These are phyloP conservation scores for Trametes cingulata DNA, from an alignment of 768 basidiomycete genomes.

Conservation along the genomic window DNA sequence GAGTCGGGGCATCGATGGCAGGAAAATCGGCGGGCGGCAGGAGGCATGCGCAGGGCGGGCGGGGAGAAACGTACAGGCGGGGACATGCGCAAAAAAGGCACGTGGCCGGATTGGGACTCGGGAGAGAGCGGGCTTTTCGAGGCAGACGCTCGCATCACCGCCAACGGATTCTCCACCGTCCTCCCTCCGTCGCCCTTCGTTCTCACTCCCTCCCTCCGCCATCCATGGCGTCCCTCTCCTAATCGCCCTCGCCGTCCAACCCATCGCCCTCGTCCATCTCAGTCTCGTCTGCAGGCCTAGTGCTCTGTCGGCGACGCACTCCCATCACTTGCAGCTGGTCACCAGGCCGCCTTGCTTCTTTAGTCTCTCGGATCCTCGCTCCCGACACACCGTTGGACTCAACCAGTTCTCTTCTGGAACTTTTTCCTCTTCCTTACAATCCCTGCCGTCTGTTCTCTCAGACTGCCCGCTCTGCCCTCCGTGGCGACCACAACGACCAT, in stretches of 20 bases:
- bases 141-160: slow-evolving; percentile 1
- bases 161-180: slow-evolving; percentile 6
- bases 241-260: background rate
- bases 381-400: slow-evolving; percentile 12
- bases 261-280: background rate
- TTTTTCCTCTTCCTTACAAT: background rate
- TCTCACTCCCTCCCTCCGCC: slow-evolving; percentile 3
- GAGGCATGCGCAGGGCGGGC: background rate
- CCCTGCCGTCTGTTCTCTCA: background rate
- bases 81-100: slow-evolving; percentile 2
- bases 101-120: slow-evolving; percentile 8
- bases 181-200: background rate
- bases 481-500: slow-evolving; percentile 18
- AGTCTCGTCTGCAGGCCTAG: slow-evolving; percentile 14
- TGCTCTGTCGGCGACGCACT: slow-evolving; percentile 3
- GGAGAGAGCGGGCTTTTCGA: slow-evolving; percentile 14
- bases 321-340: slow-evolving; percentile 1
- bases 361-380: slow-evolving; percentile 4
- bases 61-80: background rate
- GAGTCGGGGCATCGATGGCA: slow-evolving; percentile 5
- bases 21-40: background rate
- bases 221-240: slow-evolving; percentile 16
- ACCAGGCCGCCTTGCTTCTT: slow-evolving; percentile 7
- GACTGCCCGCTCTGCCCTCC: background rate
- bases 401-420: slow-evolving; percentile 1